phyloP scores from a whole-genome alignment of 148 eudicot species.

The Polygonum aviculare region DNA sequence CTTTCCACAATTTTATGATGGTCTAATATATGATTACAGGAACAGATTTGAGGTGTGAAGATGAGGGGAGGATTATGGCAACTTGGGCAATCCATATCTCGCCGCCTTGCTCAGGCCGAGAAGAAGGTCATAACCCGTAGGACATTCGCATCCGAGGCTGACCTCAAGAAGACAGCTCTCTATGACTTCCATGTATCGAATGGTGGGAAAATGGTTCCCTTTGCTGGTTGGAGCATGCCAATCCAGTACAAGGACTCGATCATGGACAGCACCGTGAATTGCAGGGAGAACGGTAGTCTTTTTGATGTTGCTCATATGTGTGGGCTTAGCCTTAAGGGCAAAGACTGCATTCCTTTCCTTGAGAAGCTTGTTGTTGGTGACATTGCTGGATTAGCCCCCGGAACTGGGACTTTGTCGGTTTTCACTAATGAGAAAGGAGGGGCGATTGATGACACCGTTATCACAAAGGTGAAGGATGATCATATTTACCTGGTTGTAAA shows the following conservation, averaged over 20 bases:
- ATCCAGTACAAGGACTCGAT: conserved; percentile 98
- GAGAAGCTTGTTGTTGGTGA: conserved; percentile 92
- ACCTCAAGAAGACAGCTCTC: conserved; percentile 76
- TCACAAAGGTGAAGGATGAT: conserved; percentile 85
- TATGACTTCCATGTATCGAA: conserved; percentile 80
- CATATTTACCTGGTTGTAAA: conserved; percentile 89
- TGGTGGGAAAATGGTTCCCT: conserved; percentile 99
- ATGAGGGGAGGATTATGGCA: conserved; percentile 98
- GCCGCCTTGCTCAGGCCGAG: conserved; percentile 75
- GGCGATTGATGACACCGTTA: conserved; percentile 83
- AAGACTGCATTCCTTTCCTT: conserved; percentile 80
- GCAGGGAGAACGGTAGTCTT: conserved; percentile 82
- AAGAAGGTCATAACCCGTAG: conserved; percentile 55
- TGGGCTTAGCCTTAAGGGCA: conserved; percentile 82
- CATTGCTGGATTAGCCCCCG: conserved; percentile 83
- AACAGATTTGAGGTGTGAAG: conserved; percentile 10
- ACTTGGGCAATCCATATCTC: conserved; percentile 86
- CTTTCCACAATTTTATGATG: neutral
- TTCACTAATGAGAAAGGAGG: conserved; percentile 97
- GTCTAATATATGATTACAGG: neutral
- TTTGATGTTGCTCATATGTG: conserved; percentile 98
- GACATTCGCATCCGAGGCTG: conserved; percentile 67
- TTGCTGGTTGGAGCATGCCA: conserved; percentile 99
- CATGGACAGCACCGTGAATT: conserved; percentile 87
- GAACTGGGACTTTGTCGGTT: conserved; percentile 79